Evolutionary conservation across 139 green algal genomes (phyloP).

Genomic region (Closterium sp.): DNA sequence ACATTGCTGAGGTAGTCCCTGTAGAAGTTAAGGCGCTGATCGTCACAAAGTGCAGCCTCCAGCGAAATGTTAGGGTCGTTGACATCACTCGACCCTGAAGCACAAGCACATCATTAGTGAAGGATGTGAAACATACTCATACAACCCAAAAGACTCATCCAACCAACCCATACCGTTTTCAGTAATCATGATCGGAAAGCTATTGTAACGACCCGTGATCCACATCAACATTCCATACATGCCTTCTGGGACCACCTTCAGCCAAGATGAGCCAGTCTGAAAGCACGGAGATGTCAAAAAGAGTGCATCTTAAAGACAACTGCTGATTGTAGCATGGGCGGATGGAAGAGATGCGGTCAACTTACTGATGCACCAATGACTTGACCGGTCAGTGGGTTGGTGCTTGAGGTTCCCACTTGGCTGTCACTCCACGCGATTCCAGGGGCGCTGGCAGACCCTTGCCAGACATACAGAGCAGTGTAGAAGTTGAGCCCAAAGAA

Average conservation of each 20-base stretch:
- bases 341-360: neutral
- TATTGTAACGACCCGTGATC: slow-evolving; percentile 5
- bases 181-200: slow-evolving; percentile 10
- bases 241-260: slow-evolving; percentile 8
- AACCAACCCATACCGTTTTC: slow-evolving; percentile 12
- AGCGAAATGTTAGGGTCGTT: neutral
- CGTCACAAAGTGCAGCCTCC: neutral
- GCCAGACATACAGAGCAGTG: slow-evolving; percentile 47
- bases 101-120: neutral
- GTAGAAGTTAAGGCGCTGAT: neutral
- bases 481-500: slow-evolving; percentile 69
- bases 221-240: slow-evolving; percentile 32
- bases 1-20: neutral
- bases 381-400: neutral
- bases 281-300: neutral
- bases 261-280: slow-evolving; percentile 18
- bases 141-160: neutral
- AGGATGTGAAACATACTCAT: neutral
- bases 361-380: neutral
- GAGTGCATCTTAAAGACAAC: neutral
- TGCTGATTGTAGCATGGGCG: neutral
- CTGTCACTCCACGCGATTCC: neutral
- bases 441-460: neutral
- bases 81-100: neutral
- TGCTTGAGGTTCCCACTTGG: neutral